Evolutionary conservation across 2,329 filamentous ascomycete genomes (phyloP), one percentile per base, ranked within the genome.

Genomic region (Colletotrichum limetticola): DNA sequence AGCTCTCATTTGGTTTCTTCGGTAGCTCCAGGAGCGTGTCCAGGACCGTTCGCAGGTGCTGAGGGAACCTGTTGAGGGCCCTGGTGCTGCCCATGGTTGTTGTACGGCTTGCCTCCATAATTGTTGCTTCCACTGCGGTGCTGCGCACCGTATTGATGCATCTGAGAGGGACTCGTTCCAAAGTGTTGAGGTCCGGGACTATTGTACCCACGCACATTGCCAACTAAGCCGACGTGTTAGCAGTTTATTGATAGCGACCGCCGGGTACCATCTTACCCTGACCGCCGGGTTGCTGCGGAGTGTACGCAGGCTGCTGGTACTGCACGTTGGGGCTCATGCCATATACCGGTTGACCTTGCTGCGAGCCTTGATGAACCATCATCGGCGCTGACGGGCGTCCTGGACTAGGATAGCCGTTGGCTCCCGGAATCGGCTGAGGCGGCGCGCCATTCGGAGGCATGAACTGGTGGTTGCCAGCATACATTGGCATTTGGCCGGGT

Each of bases 351-450:
- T 97, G 95, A 53, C 95, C 95, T 81, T 97, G 95, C 79, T 98
- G 96, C 32, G 95, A 98, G 68, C 94, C 94, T 84, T 98, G 95
- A 76, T 95, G 95, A 78, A 92, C 94, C 96, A 98, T 98, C 92
- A 97, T 95, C 2, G 94, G 92, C 14, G 97, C 94, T 24, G 86
- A 81, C 32, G 92, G 91, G 60, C 95, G 91, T 69, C 94, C 92
- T 1, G 96, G 96, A 80, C 96, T 98, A n/a, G 95, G 94, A 79
- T 94, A 98, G 19, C 95, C 94, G 77, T 92, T 93, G 8, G 90
- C 87, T 56, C 90, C 93, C 24, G 92, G 90, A 67, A 91, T 88
- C 9, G 85, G 82, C 76, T 91, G 90, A 32, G 88, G 89, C 22
- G 87, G 87, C 2, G 86, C 88, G 53, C 85, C 84, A 30, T 83